Conservation (phyloP, 1,284 basidiomycete species). For the Boletellus deceptivus region DNA sequence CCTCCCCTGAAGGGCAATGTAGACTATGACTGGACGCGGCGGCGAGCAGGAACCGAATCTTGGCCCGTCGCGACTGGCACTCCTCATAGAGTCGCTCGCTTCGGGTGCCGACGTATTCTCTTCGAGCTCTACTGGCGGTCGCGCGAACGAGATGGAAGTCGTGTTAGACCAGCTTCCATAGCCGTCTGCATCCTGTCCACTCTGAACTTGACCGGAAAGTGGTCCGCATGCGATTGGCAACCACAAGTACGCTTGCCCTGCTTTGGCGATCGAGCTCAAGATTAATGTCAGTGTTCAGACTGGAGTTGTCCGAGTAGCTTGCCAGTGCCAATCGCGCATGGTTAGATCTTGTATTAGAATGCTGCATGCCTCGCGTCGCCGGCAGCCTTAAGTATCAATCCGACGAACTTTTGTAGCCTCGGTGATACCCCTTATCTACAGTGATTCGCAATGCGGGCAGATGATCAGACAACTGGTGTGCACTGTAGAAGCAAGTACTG, state of each 20-base stretch:
- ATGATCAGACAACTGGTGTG: too few relatives aligned
- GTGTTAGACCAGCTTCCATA: slow-evolving; percentile 35
- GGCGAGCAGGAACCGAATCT: slow-evolving; percentile 64
- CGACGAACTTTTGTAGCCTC: too few relatives aligned
- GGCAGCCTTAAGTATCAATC: too few relatives aligned
- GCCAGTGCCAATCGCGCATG: too few relatives aligned
- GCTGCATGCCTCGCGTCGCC: too few relatives aligned
- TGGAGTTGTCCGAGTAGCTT: too few relatives aligned
- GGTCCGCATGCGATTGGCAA: too few relatives aligned
- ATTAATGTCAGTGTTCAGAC: background rate
- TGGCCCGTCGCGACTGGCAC: slow-evolving; percentile 56
- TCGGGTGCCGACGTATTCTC: slow-evolving; percentile 72
- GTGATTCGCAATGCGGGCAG: too few relatives aligned
- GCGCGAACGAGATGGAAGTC: slow-evolving; percentile 53
- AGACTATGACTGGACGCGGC: background rate
- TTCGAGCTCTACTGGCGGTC: slow-evolving; percentile 33
- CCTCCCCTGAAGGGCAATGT: background rate
- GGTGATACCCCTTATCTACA: too few relatives aligned
- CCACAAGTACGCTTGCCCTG: slow-evolving; percentile 4
- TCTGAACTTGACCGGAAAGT: background rate
- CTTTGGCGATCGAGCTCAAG: background rate
- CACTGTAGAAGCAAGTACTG: background rate
- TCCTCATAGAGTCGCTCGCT: slow-evolving; percentile 76
- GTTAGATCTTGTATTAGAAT: too few relatives aligned
- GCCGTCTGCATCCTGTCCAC: too few relatives aligned